Base-by-base conservation (phyloP, 306 rosid species). In the Quercus dentata region DNA sequence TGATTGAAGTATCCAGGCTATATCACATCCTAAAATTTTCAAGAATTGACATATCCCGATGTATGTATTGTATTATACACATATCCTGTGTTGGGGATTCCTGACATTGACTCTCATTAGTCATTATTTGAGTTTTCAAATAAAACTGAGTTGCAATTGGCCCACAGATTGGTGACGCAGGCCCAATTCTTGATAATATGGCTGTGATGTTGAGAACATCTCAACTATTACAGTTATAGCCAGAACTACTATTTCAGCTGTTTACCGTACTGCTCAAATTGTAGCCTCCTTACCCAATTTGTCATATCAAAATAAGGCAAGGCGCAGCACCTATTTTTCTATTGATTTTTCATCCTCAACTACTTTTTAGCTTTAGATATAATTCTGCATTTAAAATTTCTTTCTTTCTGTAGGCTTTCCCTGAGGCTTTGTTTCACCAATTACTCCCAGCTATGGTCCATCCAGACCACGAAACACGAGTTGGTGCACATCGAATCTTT, bases 401-500 rank as follows among this genome's bases (percentile, higher is more conserved):
- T 80, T 41, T 80, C 67, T 76, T 88, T 76, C 63, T 56, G 62
- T 78, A 93, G 98, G 97, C 89, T 69, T 93, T 96, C 84, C 99
- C 99, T 38, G 99, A 96, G 87, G 91, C 97, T 70, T 84, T 96
- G 89, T 90, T 93, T 87, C 96, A 96, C 85, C 99, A 96, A 73
- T 82, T 96, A 78, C 92, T 91, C 79, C 88, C 74, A 55, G 94
- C 92, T 77, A 96, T 96, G 98, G 91, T 89, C 87, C 98, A 96
- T 80, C 93, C 92, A 61, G 99, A 96, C 85, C 94, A 91, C 75
- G 99, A 93, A 88, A 90, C 91, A 56, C 92, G 94, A 80, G 90
- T 82, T 41, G 91, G 90, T 71, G 97, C 98, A 55, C 99, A 96
- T 78, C 90, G 94, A 38, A 87, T 96, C 57, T 93, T 93, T 84